Conservation (phyloP, 306 rosid species). For the Cajanus cajan region DNA sequence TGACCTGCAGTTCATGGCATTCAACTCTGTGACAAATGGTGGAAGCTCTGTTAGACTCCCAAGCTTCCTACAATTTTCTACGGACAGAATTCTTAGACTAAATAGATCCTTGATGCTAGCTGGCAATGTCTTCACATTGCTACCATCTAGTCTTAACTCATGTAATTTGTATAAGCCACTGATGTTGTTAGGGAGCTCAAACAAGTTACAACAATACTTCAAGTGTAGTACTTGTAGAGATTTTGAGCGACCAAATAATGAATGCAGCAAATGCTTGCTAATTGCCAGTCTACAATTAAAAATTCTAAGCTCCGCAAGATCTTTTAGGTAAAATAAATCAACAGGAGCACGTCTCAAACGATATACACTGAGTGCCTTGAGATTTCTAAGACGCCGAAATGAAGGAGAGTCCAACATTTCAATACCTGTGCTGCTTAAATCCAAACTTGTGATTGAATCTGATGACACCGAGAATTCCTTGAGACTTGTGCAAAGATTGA, state of each 20-base stretch:
- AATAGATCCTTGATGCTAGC: neutral
- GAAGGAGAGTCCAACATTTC: neutral
- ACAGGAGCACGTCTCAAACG: neutral
- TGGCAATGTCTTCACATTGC: neutral
- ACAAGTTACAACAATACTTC: neutral
- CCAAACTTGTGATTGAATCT: neutral
- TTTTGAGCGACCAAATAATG: neutral
- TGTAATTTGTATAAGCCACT: neutral
- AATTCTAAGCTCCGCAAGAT: neutral
- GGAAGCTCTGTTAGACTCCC: slow-evolving; percentile 28
- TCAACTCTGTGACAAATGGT: neutral
- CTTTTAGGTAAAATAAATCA: neutral
- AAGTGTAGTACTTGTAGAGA: neutral
- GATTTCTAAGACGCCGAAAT: neutral
- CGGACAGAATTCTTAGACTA: neutral
- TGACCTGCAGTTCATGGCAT: slow-evolving; percentile 1
- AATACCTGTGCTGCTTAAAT: neutral
- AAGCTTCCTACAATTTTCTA: neutral
- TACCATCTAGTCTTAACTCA: neutral
- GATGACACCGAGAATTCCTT: neutral
- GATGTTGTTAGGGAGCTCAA: slow-evolving; percentile 9
- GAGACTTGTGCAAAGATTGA: neutral
- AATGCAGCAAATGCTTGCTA: neutral
- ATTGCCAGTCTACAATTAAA: neutral
- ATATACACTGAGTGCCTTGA: neutral